A percentile compares a stretch with the other conserved stretches of the same genome.
These are phyloP conservation scores for Theileria sp. DNA, from an alignment of 169 alveolate genomes.

Conservation along the genomic window DNA sequence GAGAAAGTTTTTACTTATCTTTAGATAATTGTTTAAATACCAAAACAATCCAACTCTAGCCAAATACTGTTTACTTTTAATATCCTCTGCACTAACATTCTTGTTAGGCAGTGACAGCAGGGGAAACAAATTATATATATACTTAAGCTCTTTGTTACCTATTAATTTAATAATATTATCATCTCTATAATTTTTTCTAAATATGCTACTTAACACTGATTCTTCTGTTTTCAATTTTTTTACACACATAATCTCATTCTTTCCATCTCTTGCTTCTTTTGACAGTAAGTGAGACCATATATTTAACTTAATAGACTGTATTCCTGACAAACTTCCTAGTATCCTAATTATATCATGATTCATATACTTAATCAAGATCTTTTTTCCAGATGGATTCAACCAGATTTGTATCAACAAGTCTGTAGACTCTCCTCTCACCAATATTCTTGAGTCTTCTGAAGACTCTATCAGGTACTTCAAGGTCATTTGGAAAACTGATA, in stretches of 20 bases:
- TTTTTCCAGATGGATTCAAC: slow-evolving; percentile 46
- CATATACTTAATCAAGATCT: slow-evolving; percentile 21
- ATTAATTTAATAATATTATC: not conserved
- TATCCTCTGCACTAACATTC: not conserved
- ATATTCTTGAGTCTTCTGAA: slow-evolving; percentile 58
- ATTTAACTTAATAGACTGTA: slow-evolving; percentile 63
- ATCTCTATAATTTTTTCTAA: not conserved
- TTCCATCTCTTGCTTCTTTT: not conserved
- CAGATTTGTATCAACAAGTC: slow-evolving; percentile 61
- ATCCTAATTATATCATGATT: slow-evolving; percentile 50
- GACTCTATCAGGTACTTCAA: slow-evolving; percentile 53
- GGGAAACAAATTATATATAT: slow-evolving; percentile 1
- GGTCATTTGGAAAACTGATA: slow-evolving; percentile 40
- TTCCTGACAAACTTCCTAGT: slow-evolving; percentile 56
- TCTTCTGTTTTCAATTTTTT: not conserved
- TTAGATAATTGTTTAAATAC: slow-evolving; percentile 43
- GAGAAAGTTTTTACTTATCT: slow-evolving; percentile 32
- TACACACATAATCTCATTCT: not conserved
- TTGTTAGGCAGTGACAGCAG: not conserved
- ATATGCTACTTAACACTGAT: not conserved
- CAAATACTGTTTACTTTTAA: not conserved
- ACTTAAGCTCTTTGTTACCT: not conserved
- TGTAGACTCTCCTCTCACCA: slow-evolving; percentile 51
- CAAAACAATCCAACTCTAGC: slow-evolving; percentile 14
- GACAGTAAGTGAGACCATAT: slow-evolving; percentile 61